Percentiles rank a stretch among this genome's conserved stretches.
These are phyloP conservation scores for Begonia loranthoides DNA, from an alignment of 306 rosid species.

Conservation along the genomic window DNA sequence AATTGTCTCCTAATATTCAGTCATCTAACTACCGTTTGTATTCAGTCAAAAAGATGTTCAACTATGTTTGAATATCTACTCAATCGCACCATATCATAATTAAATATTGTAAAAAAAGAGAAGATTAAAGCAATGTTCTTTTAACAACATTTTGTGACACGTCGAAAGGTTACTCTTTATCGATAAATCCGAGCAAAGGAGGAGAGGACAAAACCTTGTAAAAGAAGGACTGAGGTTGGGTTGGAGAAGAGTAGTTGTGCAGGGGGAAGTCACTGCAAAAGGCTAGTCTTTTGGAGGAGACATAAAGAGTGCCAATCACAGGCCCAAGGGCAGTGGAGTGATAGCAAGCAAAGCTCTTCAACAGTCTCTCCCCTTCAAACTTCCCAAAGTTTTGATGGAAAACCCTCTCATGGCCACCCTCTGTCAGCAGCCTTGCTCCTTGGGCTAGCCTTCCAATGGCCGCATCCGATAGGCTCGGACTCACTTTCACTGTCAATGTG, in stretches of 20 bases:
- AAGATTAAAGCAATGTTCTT: background rate
- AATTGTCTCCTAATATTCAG: too few relatives aligned
- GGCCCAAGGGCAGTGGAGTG: conserved; percentile 51
- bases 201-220: conserved; percentile 39
- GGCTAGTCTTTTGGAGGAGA: conserved; percentile 49
- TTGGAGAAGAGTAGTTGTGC: conserved; percentile 26
- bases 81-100: background rate
- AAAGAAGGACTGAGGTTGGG: conserved; percentile 23
- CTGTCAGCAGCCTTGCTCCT: conserved; percentile 41
- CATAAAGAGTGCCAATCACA: conserved; percentile 48
- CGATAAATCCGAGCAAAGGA: background rate
- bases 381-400: conserved; percentile 43
- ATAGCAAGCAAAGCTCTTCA: conserved; percentile 48
- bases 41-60: too few relatives aligned
- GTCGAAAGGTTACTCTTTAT: too few relatives aligned
- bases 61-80: too few relatives aligned
- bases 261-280: conserved; percentile 66
- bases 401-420: conserved; percentile 50
- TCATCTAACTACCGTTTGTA: too few relatives aligned
- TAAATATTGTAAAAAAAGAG: background rate
- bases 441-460: conserved; percentile 55
- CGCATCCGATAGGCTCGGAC: conserved; percentile 35
- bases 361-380: conserved; percentile 46
- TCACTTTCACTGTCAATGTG: conserved; percentile 25
- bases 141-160: too few relatives aligned